Percentiles rank a stretch among this genome's conserved stretches.
Evolutionary conservation across 768 basidiomycete genomes (phyloP).

Genomic region (Fistulinella prunicolor): DNA sequence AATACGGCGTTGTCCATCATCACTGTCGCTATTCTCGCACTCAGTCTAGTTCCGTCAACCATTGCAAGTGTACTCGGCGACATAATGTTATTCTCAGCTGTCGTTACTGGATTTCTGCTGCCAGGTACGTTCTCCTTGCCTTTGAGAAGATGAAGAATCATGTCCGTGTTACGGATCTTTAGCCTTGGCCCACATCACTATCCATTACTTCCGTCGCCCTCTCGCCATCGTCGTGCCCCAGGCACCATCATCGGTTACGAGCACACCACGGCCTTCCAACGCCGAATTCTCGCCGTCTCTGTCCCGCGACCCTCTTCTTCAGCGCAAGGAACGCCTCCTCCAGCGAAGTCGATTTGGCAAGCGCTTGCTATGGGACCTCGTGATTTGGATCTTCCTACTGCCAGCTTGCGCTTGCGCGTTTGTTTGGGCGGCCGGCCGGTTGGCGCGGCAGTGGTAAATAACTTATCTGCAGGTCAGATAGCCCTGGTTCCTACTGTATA

Average conservation of each 20-base stretch:
- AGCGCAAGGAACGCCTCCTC: conserved; percentile 81
- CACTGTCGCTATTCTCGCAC: conserved; percentile 38
- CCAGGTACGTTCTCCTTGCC: conserved; percentile 43
- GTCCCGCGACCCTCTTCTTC: conserved; percentile 66
- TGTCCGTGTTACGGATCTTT: conserved; percentile 1
- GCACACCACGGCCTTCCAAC: conserved; percentile 19
- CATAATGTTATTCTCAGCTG: conserved; percentile 46
- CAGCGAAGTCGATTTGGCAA: conserved; percentile 71
- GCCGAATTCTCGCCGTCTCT: conserved; percentile 24
- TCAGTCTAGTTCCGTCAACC: conserved; percentile 45
- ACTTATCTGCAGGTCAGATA: conserved; percentile 4
- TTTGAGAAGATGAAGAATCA: not conserved
- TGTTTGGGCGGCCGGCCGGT: conserved; percentile 55
- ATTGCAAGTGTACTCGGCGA: conserved; percentile 45
- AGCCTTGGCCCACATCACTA: conserved; percentile 75
- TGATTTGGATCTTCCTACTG: conserved; percentile 70
- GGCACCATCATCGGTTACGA: conserved; percentile 27
- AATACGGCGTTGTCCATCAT: conserved; percentile 46
- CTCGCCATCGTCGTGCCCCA: conserved; percentile 79
- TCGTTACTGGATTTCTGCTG: conserved; percentile 58
- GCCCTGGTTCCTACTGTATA: not conserved
- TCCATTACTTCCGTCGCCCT: conserved; percentile 83
- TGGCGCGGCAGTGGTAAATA: conserved; percentile 52
- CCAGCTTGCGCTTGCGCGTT: conserved; percentile 56
- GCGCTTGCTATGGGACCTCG: conserved; percentile 80